Conservation (phyloP, 371 early-diverging fungal species). For the Gilbertella persicaria region DNA sequence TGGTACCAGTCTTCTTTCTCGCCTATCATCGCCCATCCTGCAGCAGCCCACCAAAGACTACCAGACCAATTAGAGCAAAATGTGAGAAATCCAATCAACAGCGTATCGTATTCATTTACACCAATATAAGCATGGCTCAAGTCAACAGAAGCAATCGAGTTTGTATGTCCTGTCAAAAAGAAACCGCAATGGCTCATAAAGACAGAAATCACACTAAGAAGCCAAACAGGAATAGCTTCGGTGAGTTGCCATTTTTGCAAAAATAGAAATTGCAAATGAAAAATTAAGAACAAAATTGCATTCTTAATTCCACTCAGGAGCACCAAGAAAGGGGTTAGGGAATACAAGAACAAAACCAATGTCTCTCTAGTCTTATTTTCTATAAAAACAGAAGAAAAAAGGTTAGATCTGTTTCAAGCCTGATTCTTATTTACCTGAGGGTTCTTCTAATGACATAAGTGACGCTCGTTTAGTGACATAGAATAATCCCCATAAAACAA, state of each 20-base stretch:
- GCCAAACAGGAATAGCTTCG: conserved; percentile 25
- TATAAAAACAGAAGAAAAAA: background rate
- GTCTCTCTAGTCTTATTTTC: conserved; percentile 14
- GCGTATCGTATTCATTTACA: conserved; percentile 62
- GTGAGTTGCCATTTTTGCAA: conserved; percentile 38
- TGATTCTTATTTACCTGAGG: conserved; percentile 1
- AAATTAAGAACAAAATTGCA: conserved; percentile 59
- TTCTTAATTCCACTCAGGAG: conserved; percentile 66
- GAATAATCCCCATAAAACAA: conserved; percentile 29
- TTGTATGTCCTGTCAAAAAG: conserved; percentile 74
- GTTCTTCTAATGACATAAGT: conserved; percentile 15
- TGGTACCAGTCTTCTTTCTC: conserved; percentile 28
- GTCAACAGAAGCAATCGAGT: conserved; percentile 79
- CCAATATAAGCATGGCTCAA: conserved; percentile 80
- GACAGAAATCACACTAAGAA: conserved; percentile 18
- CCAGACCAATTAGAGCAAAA: conserved; percentile 75
- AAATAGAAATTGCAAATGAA: conserved; percentile 50
- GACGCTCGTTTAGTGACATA: conserved; percentile 36
- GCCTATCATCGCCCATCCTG: conserved; percentile 37
- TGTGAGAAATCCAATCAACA: conserved; percentile 64
- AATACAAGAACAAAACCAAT: conserved; percentile 32
- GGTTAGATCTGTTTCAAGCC: too few species aligned
- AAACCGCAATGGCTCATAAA: conserved; percentile 59
- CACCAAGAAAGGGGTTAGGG: conserved; percentile 52
- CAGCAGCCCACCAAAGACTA: conserved; percentile 69